Conservation (phyloP, 2,329 filamentous ascomycete species). For the Exophiala alcalophila region DNA sequence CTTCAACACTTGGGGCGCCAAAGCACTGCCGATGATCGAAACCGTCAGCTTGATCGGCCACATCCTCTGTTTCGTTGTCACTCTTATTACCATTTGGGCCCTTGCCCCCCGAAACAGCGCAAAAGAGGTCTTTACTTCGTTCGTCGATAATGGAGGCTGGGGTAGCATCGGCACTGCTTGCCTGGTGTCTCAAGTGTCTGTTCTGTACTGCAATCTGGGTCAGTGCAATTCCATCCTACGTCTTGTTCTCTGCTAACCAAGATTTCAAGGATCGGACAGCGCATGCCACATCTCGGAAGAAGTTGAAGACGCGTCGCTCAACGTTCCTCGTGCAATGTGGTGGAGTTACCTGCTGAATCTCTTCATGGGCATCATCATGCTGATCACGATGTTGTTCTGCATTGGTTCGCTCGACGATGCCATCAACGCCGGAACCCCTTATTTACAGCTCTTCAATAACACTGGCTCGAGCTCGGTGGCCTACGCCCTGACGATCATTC, state of each 20-base stretch:
- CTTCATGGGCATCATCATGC: conserved; percentile 43
- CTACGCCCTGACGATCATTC: conserved; percentile 13
- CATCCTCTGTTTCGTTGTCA: conserved; percentile 27
- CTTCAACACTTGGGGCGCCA: conserved; percentile 30
- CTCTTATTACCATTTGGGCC: conserved; percentile 30
- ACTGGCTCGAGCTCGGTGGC: conserved; percentile 15
- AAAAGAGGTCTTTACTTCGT: conserved; percentile 31
- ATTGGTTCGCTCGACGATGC: conserved; percentile 36
- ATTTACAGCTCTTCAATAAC: conserved; percentile 22
- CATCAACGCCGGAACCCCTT: conserved; percentile 32
- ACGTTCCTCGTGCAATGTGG: conserved; percentile 48
- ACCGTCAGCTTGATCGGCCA: conserved; percentile 29
- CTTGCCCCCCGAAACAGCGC: conserved; percentile 26
- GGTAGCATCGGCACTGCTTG: conserved; percentile 27
- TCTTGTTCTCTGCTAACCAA: not conserved
- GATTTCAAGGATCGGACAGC: conserved; percentile 5
- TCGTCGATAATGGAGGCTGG: conserved; percentile 33
- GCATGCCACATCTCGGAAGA: conserved; percentile 39
- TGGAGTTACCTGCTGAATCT: conserved; percentile 48
- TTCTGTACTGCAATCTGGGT: conserved; percentile 23
- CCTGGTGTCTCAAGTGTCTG: conserved; percentile 19
- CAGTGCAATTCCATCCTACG: not conserved
- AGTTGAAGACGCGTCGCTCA: conserved; percentile 45
- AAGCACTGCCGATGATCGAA: conserved; percentile 29
- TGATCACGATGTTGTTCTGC: conserved; percentile 46